A percentile compares a stretch with the other conserved stretches of the same genome.
Evolutionary conservation across 2,329 filamentous ascomycete genomes (phyloP).

Genomic region (Lachnellula cervina): DNA sequence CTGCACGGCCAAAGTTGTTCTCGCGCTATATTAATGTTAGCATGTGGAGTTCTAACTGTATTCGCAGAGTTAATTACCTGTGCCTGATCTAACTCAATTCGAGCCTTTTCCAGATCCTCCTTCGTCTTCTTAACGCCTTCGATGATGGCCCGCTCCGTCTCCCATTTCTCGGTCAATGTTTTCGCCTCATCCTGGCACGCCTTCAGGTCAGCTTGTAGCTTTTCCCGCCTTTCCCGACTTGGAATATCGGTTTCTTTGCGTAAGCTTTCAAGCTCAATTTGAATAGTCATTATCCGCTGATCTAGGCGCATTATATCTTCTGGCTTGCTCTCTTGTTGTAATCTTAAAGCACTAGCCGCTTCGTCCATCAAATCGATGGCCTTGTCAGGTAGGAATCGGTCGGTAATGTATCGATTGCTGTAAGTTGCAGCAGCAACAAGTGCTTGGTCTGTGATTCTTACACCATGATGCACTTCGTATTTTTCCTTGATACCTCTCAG

Average conservation of each 20-base stretch:
- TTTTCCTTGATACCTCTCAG: slow-evolving; percentile 94
- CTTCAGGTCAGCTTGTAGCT: slow-evolving; percentile 73
- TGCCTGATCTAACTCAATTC: slow-evolving; percentile 79
- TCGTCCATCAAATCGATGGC: slow-evolving; percentile 97
- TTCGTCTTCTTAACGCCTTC: slow-evolving; percentile 83
- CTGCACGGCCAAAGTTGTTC: slow-evolving; percentile 85
- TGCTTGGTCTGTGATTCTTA: slow-evolving; percentile 87
- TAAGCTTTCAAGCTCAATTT: slow-evolving; percentile 92
- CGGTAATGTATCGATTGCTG: slow-evolving; percentile 94
- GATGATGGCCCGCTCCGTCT: slow-evolving; percentile 81
- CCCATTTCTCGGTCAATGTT: slow-evolving; percentile 78
- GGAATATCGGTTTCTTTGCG: slow-evolving; percentile 90
- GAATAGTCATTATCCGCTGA: slow-evolving; percentile 93
- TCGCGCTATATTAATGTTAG: slow-evolving; percentile 44
- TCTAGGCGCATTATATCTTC: slow-evolving; percentile 91
- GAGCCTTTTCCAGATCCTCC: slow-evolving; percentile 79
- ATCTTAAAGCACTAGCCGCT: slow-evolving; percentile 79
- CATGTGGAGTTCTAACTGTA: not conserved
- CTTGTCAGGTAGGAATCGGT: slow-evolving; percentile 93
- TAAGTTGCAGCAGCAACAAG: slow-evolving; percentile 88
- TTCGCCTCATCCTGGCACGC: slow-evolving; percentile 70
- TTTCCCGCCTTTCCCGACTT: slow-evolving; percentile 81
- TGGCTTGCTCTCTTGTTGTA: slow-evolving; percentile 96
- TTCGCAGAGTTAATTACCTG: slow-evolving; percentile 40
- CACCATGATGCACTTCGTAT: slow-evolving; percentile 96